Conservation (phyloP, 2,329 filamentous ascomycete genomes). For the Hypocrella siamensis region DNA sequence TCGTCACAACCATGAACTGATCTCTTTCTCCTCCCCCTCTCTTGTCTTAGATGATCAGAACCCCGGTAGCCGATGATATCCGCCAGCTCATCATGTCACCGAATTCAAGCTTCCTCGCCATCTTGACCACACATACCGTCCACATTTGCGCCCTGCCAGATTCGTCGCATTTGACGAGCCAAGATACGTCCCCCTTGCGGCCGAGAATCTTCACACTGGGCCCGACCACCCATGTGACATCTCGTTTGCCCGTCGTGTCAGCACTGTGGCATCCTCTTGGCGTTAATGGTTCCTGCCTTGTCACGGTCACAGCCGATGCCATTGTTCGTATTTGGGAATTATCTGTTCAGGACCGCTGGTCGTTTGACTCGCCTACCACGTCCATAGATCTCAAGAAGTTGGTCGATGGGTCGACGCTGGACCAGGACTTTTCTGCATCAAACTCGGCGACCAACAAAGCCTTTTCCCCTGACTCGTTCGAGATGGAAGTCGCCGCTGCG, state of each 20-base stretch:
- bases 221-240: slow-evolving; percentile 79
- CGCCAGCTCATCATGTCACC: slow-evolving; percentile 76
- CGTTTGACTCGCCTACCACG: slow-evolving; percentile 69
- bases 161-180: slow-evolving; percentile 54
- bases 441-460: slow-evolving; percentile 58
- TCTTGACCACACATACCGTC: slow-evolving; percentile 75
- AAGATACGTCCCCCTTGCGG: slow-evolving; percentile 54
- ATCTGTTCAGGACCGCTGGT: slow-evolving; percentile 68
- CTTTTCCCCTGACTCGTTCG: slow-evolving; percentile 77
- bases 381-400: slow-evolving; percentile 82
- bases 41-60: slow-evolving; percentile 48
- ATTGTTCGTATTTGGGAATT: slow-evolving; percentile 85
- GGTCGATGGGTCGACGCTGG: slow-evolving; percentile 63
- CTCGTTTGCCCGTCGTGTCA: slow-evolving; percentile 64
- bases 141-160: slow-evolving; percentile 80
- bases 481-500: slow-evolving; percentile 87
- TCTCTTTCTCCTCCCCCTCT: neutral
- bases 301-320: slow-evolving; percentile 80
- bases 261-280: slow-evolving; percentile 89
- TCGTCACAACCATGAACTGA: too few species aligned
- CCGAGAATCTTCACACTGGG: slow-evolving; percentile 84
- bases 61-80: slow-evolving; percentile 67
- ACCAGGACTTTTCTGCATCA: slow-evolving; percentile 72
- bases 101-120: slow-evolving; percentile 64
- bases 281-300: slow-evolving; percentile 62